A percentile compares a stretch with the other conserved stretches of the same genome.
Evolutionary conservation across 2,329 filamentous ascomycete species (phyloP).

Genomic region (Talaromyces pinophilus): DNA sequence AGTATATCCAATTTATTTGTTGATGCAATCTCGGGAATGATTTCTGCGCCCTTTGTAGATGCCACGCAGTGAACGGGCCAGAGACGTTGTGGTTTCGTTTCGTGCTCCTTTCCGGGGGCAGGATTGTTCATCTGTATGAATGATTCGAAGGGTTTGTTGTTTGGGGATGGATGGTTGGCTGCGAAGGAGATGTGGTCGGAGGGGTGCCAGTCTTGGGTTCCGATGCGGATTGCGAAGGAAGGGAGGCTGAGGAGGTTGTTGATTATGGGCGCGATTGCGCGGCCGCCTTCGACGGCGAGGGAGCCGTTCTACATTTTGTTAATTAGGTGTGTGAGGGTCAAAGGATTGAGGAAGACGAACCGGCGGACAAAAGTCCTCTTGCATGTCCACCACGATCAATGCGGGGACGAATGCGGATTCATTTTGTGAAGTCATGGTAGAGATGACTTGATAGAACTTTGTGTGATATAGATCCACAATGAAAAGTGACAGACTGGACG

Average conservation of each 20-base stretch:
- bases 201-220: slow-evolving; percentile 94
- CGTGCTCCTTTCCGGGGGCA: slow-evolving; percentile 53
- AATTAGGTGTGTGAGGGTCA: too few relatives aligned
- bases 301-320: slow-evolving; percentile 58
- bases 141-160: slow-evolving; percentile 68
- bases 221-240: slow-evolving; percentile 69
- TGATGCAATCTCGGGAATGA: slow-evolving; percentile 70
- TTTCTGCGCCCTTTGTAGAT: slow-evolving; percentile 67
- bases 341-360: slow-evolving; percentile 54
- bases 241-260: slow-evolving; percentile 73
- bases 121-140: slow-evolving; percentile 59
- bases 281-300: slow-evolving; percentile 76
- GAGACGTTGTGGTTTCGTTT: slow-evolving; percentile 67
- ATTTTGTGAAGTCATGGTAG: slow-evolving; percentile 9
- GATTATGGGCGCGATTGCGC: slow-evolving; percentile 67
- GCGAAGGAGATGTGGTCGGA: slow-evolving; percentile 84
- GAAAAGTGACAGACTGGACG: neutral
- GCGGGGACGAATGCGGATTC: slow-evolving; percentile 51
- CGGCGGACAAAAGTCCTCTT: slow-evolving; percentile 93
- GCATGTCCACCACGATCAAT: slow-evolving; percentile 80
- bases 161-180: slow-evolving; percentile 65
- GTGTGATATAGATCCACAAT: neutral
- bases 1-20: slow-evolving; percentile 59
- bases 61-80: slow-evolving; percentile 94
- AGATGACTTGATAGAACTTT: neutral